Percentiles rank a stretch among this genome's conserved stretches.
Conservation (phyloP, 257 asterid genomes). For the Rehmannia glutinosa region DNA sequence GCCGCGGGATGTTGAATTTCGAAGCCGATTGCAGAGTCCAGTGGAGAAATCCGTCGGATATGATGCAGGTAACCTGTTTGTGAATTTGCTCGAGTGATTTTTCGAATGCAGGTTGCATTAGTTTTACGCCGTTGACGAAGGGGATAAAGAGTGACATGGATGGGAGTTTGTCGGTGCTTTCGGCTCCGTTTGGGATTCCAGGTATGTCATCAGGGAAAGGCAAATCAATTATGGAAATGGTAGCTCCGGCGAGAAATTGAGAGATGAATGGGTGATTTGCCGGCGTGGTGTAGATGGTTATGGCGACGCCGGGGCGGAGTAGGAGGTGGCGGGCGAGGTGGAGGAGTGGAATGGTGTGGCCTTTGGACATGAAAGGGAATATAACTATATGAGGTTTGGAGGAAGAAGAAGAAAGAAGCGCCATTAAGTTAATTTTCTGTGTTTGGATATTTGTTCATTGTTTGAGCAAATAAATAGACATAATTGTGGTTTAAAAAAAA, state of each 20-base stretch:
- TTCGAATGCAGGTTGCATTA: slow-evolving; percentile 57
- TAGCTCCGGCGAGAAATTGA: slow-evolving; percentile 15
- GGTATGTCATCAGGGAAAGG: slow-evolving; percentile 54
- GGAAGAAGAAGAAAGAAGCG: not conserved
- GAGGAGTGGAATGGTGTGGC: slow-evolving; percentile 73
- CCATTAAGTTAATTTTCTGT: too few species aligned
- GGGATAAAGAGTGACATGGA: slow-evolving; percentile 47
- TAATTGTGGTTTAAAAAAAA: too few species aligned
- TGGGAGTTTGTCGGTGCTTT: slow-evolving; percentile 69
- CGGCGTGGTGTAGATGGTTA: slow-evolving; percentile 72
- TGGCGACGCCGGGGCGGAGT: slow-evolving; percentile 23
- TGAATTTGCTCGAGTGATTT: slow-evolving; percentile 22
- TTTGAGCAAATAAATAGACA: too few species aligned
- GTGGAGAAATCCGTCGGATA: slow-evolving; percentile 61
- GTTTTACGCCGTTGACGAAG: slow-evolving; percentile 31
- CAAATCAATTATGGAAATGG: slow-evolving; percentile 31
- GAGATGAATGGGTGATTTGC: slow-evolving; percentile 51
- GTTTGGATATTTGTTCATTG: too few species aligned
- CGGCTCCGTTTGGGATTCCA: slow-evolving; percentile 43
- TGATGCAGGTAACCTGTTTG: slow-evolving; percentile 29
- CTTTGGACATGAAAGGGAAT: slow-evolving; percentile 87
- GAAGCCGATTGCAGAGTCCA: slow-evolving; percentile 62
- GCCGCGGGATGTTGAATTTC: slow-evolving; percentile 41
- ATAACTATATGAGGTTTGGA: slow-evolving; percentile 35
- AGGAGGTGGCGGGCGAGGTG: slow-evolving; percentile 55